Base-by-base conservation (phyloP, 2,329 filamentous ascomycete species). In the Pseudocercospora musae region DNA sequence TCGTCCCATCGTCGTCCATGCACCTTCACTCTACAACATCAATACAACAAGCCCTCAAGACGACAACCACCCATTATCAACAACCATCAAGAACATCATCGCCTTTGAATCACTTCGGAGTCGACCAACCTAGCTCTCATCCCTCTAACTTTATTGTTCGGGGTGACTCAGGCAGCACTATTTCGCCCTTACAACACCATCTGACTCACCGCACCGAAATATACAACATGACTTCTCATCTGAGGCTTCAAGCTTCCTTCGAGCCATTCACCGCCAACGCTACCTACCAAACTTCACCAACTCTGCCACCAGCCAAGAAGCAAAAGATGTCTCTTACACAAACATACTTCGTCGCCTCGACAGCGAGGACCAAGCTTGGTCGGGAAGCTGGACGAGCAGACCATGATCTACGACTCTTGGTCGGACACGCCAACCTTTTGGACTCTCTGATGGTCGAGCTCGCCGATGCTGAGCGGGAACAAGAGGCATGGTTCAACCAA, bases 401-500 rank as follows among this genome's bases (percentile, higher is more conserved):
- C 77, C 95, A 98, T 85, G 88, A 98, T 83, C 90, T 99, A 67
- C 89, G 94, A 75, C 87, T 96, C 50, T 89, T 99, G 64, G 95
- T 99, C 72, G 95, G 94, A 73, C 95, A 99, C 80, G 95, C 95
- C 82, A 99, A 98, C 85, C 89, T 98, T 53, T 91, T 99, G 77
- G 95, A 99, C 81, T 89, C 89, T 44, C 82, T 99, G 75, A 98
- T 98, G 95, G 78, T 88, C 66, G 86, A 95, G 70, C 90, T 99
- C 63, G 90, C 92, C 78, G 91, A 96, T 63, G 94, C 94, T 75
- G 95, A 98, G 84, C 87, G 88, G 72, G 92, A 97, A 78, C 95
- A 98, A 80, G 94, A 98, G 80, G 89, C 87, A 69, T 97, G 93
- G 93, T 98, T 97, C 88, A 96, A 97, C 86, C 89, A 92, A 78